Base-by-base conservation (phyloP, 2,329 filamentous ascomycete genomes). In the Incumbomyces delicatus region DNA sequence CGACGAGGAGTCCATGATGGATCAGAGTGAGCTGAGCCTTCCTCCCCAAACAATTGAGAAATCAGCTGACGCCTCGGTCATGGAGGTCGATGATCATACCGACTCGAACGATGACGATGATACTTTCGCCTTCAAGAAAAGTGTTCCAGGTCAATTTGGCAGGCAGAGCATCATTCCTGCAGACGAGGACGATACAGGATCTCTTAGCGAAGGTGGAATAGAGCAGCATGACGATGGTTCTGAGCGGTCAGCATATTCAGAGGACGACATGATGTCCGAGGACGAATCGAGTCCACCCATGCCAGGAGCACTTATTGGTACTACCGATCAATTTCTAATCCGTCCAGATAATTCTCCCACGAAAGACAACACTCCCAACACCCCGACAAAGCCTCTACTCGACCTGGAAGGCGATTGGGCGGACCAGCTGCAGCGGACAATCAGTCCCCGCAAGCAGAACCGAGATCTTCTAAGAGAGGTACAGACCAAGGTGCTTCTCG, bases 391-490 rank as follows among this genome's bases (percentile, higher is more conserved):
- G 64, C 62, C 66, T 48, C 64, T 69, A 51, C 69, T 72, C 40
- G 65, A 72, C 57, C 71, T 77, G 53, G 85, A 83, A 45, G 86
- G 89, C 50, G 85, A 95, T 62, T 98, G 92, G 92, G 84, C 88
- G 56, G 85, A 92, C 57, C 89, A 95, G 70, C 74, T 98, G 53
- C 86, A 88, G 63, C 88, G 88, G 56, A 96, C 92, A 5, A 87
- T 96, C 57, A 95, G 87, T 60, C 90, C 92, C 5, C 81, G 86
- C 61, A 96, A 96, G 70, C 83, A 92, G 60, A 85, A 95, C 68
- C 85, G 90, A 52, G 74, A 77, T 49, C 83, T 82, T 22, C 71
- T 92, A 30, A 73, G 67, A 66, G 81, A 74, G 70, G 83, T 68
- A 66, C 83, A 81, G 57, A 72, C 70, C 34, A 75, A 77, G 49